Percentiles rank a stretch among this genome's conserved stretches.
phyloP scores from a whole-genome alignment of 2,329 filamentous ascomycete species.

The Fusarium veterinarium region DNA sequence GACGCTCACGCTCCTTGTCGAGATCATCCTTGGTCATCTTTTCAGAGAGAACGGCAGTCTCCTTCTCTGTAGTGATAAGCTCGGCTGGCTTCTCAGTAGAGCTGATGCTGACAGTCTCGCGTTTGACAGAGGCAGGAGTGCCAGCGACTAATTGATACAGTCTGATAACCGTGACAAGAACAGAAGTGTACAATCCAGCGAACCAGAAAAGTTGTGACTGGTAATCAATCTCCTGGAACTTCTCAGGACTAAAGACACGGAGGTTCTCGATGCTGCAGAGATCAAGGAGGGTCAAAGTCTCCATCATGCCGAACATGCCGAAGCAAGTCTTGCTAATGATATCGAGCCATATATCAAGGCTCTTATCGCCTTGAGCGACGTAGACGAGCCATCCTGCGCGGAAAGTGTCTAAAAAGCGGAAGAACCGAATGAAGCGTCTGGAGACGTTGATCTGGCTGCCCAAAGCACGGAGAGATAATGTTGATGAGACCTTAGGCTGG shows the following conservation, averaged over 20 bases:
- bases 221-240: conserved; percentile 59
- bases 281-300: conserved; percentile 72
- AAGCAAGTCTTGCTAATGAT: conserved; percentile 68
- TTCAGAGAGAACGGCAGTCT: conserved; percentile 30
- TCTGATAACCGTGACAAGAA: conserved; percentile 56
- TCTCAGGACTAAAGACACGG: conserved; percentile 63
- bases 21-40: conserved; percentile 37
- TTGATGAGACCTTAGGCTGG: conserved; percentile 46
- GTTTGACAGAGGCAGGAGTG: conserved; percentile 50
- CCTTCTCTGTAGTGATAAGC: conserved; percentile 29
- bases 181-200: conserved; percentile 66
- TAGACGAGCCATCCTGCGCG: conserved; percentile 60
- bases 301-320: conserved; percentile 75
- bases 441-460: conserved; percentile 58
- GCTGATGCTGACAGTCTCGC: conserved; percentile 46
- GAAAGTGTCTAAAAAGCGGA: conserved; percentile 74
- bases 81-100: conserved; percentile 39
- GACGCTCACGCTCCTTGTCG: conserved; percentile 51
- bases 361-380: conserved; percentile 40
- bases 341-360: conserved; percentile 61
- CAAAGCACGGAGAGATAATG: conserved; percentile 51
- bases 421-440: conserved; percentile 74
- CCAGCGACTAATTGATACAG: conserved; percentile 53
- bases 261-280: conserved; percentile 56
- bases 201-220: conserved; percentile 80